Conservation (phyloP, 768 basidiomycete species). For the Erythrobasidium yunnanense region DNA sequence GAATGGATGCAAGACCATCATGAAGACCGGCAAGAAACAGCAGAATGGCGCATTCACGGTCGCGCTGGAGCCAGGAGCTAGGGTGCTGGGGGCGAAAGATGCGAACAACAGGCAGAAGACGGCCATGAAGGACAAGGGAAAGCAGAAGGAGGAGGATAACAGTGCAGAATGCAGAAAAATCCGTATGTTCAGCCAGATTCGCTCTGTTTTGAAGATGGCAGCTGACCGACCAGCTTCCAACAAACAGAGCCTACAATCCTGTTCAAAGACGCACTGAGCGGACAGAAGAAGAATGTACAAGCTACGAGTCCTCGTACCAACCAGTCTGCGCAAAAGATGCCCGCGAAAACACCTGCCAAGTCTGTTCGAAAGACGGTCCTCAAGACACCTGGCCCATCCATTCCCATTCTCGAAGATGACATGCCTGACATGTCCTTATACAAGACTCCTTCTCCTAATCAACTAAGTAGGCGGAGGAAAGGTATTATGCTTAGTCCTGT, state of each 20-base stretch:
- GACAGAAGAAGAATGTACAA: background rate
- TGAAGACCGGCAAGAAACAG: background rate
- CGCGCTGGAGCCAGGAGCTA: constrained; percentile 7
- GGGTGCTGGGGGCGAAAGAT: constrained; percentile 19
- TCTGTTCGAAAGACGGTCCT: too few relatives aligned
- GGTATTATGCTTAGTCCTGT: background rate
- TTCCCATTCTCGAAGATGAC: background rate
- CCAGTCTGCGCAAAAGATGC: too few relatives aligned
- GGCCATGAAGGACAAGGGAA: background rate
- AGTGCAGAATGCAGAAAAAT: background rate
- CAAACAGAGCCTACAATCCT: background rate
- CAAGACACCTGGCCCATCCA: background rate
- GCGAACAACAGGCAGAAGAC: background rate
- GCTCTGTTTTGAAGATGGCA: too few relatives aligned
- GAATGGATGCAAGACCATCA: background rate
- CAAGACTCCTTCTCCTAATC: constrained; percentile 21
- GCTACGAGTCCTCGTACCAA: background rate
- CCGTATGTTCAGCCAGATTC: background rate
- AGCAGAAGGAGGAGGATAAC: background rate
- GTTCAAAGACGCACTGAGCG: background rate
- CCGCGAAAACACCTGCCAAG: background rate
- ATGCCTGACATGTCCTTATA: background rate
- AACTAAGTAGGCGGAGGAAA: background rate
- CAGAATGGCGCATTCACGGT: background rate
- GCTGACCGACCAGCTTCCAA: background rate